A percentile compares a stretch with the other conserved stretches of the same genome.
Conservation (phyloP, 495 filamentous ascomycete genomes). For the Neurospora terricola region DNA sequence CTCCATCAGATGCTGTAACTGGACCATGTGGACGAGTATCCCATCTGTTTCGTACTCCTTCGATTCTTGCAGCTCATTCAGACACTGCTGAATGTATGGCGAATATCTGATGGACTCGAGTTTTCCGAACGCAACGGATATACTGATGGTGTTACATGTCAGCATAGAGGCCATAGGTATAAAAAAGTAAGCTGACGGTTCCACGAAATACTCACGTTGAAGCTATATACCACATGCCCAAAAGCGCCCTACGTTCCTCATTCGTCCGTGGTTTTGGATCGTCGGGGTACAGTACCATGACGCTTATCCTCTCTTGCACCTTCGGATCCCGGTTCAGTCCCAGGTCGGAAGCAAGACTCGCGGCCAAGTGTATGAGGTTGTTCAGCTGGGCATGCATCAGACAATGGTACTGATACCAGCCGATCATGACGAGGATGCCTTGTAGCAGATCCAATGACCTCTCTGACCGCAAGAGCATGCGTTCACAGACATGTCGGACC, state of each 20-base stretch:
- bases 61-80: slow-evolving; percentile 21
- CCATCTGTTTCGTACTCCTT: slow-evolving; percentile 24
- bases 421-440: slow-evolving; percentile 37
- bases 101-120: slow-evolving; percentile 25
- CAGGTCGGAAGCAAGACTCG: slow-evolving; percentile 35
- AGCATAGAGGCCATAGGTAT: slow-evolving; percentile 5
- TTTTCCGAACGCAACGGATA: background rate
- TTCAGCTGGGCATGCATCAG: slow-evolving; percentile 32
- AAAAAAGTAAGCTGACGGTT: background rate
- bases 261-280: slow-evolving; percentile 9
- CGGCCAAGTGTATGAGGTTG: slow-evolving; percentile 35
- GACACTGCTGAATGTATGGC: slow-evolving; percentile 25
- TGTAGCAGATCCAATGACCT: slow-evolving; percentile 40
- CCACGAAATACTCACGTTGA: slow-evolving; percentile 23
- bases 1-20: slow-evolving; percentile 30
- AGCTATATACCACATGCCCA: slow-evolving; percentile 33
- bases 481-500: slow-evolving; percentile 29
- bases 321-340: slow-evolving; percentile 29
- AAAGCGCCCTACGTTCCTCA: slow-evolving; percentile 26
- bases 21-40: slow-evolving; percentile 23
- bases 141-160: slow-evolving; percentile 18
- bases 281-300: slow-evolving; percentile 11
- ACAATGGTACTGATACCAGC: slow-evolving; percentile 35
- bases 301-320: slow-evolving; percentile 12
- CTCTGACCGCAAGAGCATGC: slow-evolving; percentile 36